A percentile compares a stretch with the other conserved stretches of the same genome.
These are phyloP conservation scores for Saxophila tyrrhenica DNA, from an alignment of 495 filamentous ascomycete species.

Conservation along the genomic window DNA sequence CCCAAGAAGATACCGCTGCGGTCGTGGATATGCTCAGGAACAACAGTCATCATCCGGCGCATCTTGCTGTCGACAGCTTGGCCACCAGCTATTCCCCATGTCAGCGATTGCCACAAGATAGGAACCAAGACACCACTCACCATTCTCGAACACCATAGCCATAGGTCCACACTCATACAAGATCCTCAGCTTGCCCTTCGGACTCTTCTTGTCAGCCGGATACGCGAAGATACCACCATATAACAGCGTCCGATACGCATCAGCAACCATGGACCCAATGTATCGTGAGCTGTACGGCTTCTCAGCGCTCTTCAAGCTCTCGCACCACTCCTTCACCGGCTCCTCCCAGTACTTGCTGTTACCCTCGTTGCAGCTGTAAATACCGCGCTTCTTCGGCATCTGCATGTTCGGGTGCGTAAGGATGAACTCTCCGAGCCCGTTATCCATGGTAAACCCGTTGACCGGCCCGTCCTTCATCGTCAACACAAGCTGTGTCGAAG, in stretches of 20 bases:
- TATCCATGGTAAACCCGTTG: conserved; percentile 96
- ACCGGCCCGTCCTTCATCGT: conserved; percentile 90
- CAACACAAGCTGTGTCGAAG: conserved; percentile 88
- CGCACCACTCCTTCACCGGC: conserved; percentile 73
- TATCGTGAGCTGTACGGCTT: conserved; percentile 95
- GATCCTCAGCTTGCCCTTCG: conserved; percentile 95
- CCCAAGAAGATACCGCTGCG: conserved; percentile 92
- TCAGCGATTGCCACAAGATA: conserved; percentile 4
- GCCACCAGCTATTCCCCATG: conserved; percentile 56
- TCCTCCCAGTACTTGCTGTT: conserved; percentile 96
- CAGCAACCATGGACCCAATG: conserved; percentile 96
- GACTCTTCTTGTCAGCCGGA: conserved; percentile 92
- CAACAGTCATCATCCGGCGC: conserved; percentile 77
- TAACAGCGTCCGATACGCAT: conserved; percentile 88
- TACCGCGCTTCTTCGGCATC: conserved; percentile 65
- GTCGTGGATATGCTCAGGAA: conserved; percentile 91
- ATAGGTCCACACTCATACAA: conserved; percentile 98
- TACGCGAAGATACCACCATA: conserved; percentile 98
- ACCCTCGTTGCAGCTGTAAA: conserved; percentile 98
- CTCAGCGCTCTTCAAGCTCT: conserved; percentile 63
- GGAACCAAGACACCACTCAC: conserved; percentile 37
- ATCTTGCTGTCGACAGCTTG: conserved; percentile 82
- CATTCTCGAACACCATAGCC: conserved; percentile 98
- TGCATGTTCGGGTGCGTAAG: conserved; percentile 91
- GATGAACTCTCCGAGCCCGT: conserved; percentile 95